Percentiles rank a stretch among this genome's conserved stretches.
Conservation (phyloP, 805 yeast species). For the Starmera dryadoides region DNA sequence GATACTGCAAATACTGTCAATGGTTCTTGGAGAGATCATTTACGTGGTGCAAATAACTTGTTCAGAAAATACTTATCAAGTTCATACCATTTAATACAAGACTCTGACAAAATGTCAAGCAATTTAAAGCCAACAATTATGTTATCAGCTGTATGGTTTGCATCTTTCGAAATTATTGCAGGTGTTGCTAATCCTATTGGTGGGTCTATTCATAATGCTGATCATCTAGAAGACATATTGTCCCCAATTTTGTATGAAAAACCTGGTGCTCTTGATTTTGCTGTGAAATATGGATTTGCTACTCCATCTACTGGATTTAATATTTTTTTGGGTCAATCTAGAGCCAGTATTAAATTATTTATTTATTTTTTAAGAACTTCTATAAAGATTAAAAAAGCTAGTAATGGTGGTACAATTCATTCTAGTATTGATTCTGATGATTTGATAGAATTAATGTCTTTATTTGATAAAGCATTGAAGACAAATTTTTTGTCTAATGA, state of each 20-base stretch:
- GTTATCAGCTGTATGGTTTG: slow-evolving; percentile 42
- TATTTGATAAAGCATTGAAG: slow-evolving; percentile 5
- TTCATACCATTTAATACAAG: slow-evolving; percentile 5
- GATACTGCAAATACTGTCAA: slow-evolving; percentile 37
- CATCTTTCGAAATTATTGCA: slow-evolving; percentile 44
- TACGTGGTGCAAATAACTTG: slow-evolving; percentile 51
- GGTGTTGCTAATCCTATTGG: slow-evolving; percentile 32
- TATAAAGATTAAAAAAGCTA: slow-evolving; percentile 1
- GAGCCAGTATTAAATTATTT: slow-evolving; percentile 4
- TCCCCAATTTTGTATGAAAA: slow-evolving; percentile 2
- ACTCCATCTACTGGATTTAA: slow-evolving; percentile 5
- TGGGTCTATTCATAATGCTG: slow-evolving; percentile 39
- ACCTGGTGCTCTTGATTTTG: neutral
- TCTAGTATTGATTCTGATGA: slow-evolving; percentile 1
- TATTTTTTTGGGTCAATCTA: slow-evolving; percentile 9
- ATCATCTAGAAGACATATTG: slow-evolving; percentile 29
- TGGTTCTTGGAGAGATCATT: slow-evolving; percentile 45
- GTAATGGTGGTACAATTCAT: no score
- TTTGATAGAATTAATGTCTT: slow-evolving; percentile 2
- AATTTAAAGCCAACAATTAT: slow-evolving; percentile 27
- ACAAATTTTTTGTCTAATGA: slow-evolving; percentile 3
- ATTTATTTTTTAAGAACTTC: slow-evolving; percentile 3
- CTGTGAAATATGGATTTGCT: slow-evolving; percentile 6
- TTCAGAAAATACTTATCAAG: slow-evolving; percentile 32
- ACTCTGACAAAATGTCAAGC: neutral